Percentiles rank a stretch among this genome's conserved stretches.
Conservation (phyloP, 805 yeast species). For the Saccharomycopsis synnaedendra region DNA sequence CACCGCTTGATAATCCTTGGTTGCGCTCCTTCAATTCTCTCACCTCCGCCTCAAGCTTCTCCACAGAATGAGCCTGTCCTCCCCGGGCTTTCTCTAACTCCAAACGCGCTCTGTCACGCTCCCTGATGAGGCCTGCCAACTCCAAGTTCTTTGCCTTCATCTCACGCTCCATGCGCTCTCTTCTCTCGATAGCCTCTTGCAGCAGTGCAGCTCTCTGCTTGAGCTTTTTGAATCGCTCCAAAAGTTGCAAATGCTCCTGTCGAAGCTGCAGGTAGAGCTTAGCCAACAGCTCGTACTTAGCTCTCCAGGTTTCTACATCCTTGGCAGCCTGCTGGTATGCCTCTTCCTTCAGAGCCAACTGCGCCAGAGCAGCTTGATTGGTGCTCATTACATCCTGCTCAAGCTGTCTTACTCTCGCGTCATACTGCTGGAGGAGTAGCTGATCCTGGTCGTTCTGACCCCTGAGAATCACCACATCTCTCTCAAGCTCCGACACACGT, state of each 20-base stretch:
- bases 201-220: conserved; percentile 85
- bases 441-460: conserved; percentile 85
- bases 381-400: conserved; percentile 60
- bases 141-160: conserved; percentile 78
- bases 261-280: conserved; percentile 83
- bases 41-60: conserved; percentile 50
- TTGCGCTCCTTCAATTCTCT: conserved; percentile 49
- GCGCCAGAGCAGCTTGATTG: conserved; percentile 57
- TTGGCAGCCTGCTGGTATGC: conserved; percentile 57
- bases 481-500: conserved; percentile 68
- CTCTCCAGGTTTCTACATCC: conserved; percentile 68
- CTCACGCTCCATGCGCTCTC: conserved; percentile 74
- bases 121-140: conserved; percentile 79
- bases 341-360: conserved; percentile 67
- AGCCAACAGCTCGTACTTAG: conserved; percentile 81
- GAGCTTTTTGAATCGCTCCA: conserved; percentile 66
- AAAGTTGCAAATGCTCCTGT: conserved; percentile 76
- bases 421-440: conserved; percentile 74
- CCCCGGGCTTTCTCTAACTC: conserved; percentile 67
- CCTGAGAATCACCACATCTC: conserved; percentile 61
- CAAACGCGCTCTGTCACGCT: conserved; percentile 78
- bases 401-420: conserved; percentile 67
- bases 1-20: conserved; percentile 25
- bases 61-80: conserved; percentile 52
- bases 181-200: conserved; percentile 77